Evolutionary conservation across 495 filamentous ascomycete species (phyloP).

Genomic region (Aspergillus kassunensis): DNA sequence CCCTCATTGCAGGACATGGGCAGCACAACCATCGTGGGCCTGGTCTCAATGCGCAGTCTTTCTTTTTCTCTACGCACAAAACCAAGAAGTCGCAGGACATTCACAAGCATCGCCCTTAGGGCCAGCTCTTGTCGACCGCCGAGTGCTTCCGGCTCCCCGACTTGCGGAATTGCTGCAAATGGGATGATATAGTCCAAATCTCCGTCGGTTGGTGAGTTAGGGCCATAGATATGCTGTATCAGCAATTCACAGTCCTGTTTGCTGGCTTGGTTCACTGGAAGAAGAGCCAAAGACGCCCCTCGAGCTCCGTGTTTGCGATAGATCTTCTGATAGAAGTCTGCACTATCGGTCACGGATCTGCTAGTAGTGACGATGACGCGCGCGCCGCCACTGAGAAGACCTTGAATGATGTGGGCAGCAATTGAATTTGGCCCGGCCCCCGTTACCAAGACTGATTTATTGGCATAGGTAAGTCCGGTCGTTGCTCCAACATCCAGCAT

Average conservation of each 20-base stretch:
- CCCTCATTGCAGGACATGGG: slow-evolving; percentile 97
- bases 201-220: slow-evolving; percentile 89
- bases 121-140: slow-evolving; percentile 91
- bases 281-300: slow-evolving; percentile 89
- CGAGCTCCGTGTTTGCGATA: slow-evolving; percentile 86
- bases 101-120: slow-evolving; percentile 98
- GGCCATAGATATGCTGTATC: slow-evolving; percentile 91
- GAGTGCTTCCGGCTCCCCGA: slow-evolving; percentile 85
- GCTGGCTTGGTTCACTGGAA: slow-evolving; percentile 97
- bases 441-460: slow-evolving; percentile 95
- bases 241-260: slow-evolving; percentile 92
- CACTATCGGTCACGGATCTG: slow-evolving; percentile 88
- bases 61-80: slow-evolving; percentile 74
- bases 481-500: slow-evolving; percentile 12
- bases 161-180: slow-evolving; percentile 95
- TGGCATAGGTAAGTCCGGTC: slow-evolving; percentile 28
- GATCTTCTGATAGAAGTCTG: slow-evolving; percentile 96
- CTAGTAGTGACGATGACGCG: slow-evolving; percentile 94
- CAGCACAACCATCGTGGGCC: slow-evolving; percentile 91
- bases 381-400: slow-evolving; percentile 91
- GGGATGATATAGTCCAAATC: slow-evolving; percentile 94
- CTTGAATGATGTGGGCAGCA: slow-evolving; percentile 93
- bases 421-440: slow-evolving; percentile 97
- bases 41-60: slow-evolving; percentile 77
- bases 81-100: slow-evolving; percentile 84